Conservation (phyloP, 73 alveolate genomes). For the Paramecium biaurelia region DNA sequence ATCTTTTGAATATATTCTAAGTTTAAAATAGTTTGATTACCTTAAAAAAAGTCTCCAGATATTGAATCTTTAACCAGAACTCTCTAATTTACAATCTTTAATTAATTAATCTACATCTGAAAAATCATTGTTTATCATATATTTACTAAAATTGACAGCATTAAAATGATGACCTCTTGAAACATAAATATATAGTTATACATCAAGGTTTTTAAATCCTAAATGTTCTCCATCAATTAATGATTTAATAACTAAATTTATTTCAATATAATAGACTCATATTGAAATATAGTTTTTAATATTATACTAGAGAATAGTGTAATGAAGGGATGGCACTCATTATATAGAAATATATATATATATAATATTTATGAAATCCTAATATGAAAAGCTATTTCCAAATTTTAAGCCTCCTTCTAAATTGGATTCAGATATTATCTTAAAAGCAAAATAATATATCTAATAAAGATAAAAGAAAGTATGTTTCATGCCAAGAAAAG, state of each 20-base stretch:
- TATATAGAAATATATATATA: background rate
- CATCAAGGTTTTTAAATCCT: background rate
- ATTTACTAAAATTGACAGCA: background rate
- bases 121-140: background rate
- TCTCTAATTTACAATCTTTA: background rate
- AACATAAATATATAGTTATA: background rate
- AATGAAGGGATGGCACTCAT: background rate
- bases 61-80: background rate
- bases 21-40: background rate
- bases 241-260: background rate
- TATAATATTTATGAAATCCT: background rate
- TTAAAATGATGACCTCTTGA: constrained; percentile 29
- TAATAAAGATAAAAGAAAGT: background rate
- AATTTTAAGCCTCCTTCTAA: constrained; percentile 14
- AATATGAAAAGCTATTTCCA: constrained; percentile 6
- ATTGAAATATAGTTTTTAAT: background rate
- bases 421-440: background rate
- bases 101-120: background rate
- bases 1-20: background rate
- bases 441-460: background rate
- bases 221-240: background rate
- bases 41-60: constrained; percentile 14
- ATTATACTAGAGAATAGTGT: background rate
- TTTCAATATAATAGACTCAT: background rate
- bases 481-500: background rate